Conservation (phyloP, 1,284 basidiomycete genomes). For the Laetiporus sulphureus region DNA sequence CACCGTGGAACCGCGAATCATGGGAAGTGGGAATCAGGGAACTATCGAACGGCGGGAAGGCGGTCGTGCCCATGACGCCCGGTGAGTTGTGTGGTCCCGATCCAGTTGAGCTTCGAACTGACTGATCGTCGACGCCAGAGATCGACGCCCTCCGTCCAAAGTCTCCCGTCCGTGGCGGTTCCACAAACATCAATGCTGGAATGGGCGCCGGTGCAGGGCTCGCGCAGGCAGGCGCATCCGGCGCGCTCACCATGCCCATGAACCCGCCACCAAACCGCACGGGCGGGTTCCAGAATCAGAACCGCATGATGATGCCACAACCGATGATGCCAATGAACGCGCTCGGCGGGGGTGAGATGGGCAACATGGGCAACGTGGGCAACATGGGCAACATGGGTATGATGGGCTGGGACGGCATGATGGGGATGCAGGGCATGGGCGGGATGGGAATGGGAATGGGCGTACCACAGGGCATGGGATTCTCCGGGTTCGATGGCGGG, state of each 20-base stretch:
- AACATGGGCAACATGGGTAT: conserved; percentile 18
- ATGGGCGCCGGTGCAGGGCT: conserved; percentile 10
- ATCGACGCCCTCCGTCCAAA: conserved; percentile 86
- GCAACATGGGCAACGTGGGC: conserved; percentile 21
- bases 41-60: conserved; percentile 41
- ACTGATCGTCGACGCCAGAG: conserved; percentile 34
- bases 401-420: conserved; percentile 20
- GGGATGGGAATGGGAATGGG: conserved; percentile 22
- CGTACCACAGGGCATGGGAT: conserved; percentile 20
- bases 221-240: too few relatives aligned
- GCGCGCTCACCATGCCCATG: conserved; percentile 19
- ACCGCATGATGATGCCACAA: conserved; percentile 43
- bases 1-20: conserved; percentile 46
- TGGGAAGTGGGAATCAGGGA: conserved; percentile 57
- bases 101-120: background rate
- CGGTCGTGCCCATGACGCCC: conserved; percentile 62
- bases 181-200: conserved; percentile 15
- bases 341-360: too few relatives aligned
- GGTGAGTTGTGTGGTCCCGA: conserved; percentile 19
- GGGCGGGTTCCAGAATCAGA: conserved; percentile 21
- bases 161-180: conserved; percentile 57
- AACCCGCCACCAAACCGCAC: too few relatives aligned
- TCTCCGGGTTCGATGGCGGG: conserved; percentile 1
- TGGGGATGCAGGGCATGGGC: conserved; percentile 11
- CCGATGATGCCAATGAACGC: too few relatives aligned